These are phyloP conservation scores for Flagelloscypha sp. DNA, from an alignment of 768 basidiomycete genomes.

Conservation along the genomic window DNA sequence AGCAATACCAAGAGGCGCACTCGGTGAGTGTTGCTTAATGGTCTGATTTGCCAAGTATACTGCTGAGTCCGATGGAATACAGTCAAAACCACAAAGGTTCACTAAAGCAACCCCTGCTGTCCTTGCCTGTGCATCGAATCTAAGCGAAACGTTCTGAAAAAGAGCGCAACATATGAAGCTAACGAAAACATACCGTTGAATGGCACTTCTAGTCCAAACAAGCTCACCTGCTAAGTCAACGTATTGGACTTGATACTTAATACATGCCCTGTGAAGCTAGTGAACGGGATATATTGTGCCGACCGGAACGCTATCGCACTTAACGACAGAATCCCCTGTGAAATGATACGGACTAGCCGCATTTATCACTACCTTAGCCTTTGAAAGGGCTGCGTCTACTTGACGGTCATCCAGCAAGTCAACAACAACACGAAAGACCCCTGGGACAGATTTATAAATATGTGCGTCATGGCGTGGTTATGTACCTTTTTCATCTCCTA, in stretches of 20 bases:
- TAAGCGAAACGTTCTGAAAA: slow-evolving; percentile 21
- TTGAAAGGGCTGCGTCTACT: slow-evolving; percentile 49
- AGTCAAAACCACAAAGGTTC: slow-evolving; percentile 72
- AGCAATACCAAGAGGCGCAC: slow-evolving; percentile 32
- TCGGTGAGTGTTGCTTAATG: slow-evolving; percentile 51
- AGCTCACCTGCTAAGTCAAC: slow-evolving; percentile 78
- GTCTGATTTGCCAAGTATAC: slow-evolving; percentile 64
- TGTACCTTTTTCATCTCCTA: slow-evolving; percentile 32
- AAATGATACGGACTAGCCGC: slow-evolving; percentile 67
- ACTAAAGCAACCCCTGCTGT: slow-evolving; percentile 70
- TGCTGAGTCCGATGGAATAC: slow-evolving; percentile 64
- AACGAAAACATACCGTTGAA: slow-evolving; percentile 38
- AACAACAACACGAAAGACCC: slow-evolving; percentile 44
- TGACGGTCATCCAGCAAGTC: slow-evolving; percentile 50
- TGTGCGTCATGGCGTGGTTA: too few species aligned
- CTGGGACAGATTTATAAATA: too few species aligned
- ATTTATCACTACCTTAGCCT: slow-evolving; percentile 66
- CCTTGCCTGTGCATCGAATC: slow-evolving; percentile 65
- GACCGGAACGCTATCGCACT: too few species aligned
- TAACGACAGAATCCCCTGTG: slow-evolving; percentile 67
- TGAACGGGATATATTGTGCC: too few species aligned
- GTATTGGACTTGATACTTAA: slow-evolving; percentile 68
- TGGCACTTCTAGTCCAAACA: slow-evolving; percentile 56
- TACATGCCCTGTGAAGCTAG: too few species aligned
- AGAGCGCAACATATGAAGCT: slow-evolving; percentile 3